Evolutionary conservation across 208 protist species (phyloP).

Genomic region (Kentomonas sorsogonicus): DNA sequence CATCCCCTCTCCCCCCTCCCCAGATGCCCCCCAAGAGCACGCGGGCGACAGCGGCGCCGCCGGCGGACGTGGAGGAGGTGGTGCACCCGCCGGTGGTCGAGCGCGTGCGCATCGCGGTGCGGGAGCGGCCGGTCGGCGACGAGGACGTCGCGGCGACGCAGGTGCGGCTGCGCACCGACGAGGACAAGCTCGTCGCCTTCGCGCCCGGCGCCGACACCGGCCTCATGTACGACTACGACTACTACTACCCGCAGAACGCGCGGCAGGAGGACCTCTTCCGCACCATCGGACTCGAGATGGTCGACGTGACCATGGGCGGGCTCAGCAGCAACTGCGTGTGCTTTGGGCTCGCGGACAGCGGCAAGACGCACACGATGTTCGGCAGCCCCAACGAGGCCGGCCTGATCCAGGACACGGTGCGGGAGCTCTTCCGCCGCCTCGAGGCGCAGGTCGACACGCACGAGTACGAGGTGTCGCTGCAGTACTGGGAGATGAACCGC

Average conservation of each 20-base stretch:
- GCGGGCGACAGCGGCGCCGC: no score
- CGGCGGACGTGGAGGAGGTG: constrained; percentile 12
- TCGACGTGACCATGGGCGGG: constrained; percentile 76
- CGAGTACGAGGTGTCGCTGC: constrained; percentile 55
- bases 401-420: constrained; percentile 81
- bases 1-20: no score
- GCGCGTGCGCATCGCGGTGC: constrained; percentile 68
- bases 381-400: constrained; percentile 67
- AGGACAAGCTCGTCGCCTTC: constrained; percentile 81
- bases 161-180: constrained; percentile 50
- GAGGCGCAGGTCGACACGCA: constrained; percentile 35
- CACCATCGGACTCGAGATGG: constrained; percentile 82
- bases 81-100: constrained; percentile 56
- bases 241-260: constrained; percentile 75
- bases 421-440: constrained; percentile 68
- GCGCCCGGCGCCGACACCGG: constrained; percentile 46
- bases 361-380: constrained; percentile 89
- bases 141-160: constrained; percentile 51
- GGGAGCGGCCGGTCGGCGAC: constrained; percentile 65
- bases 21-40: no score
- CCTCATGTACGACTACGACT: constrained; percentile 89
- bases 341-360: constrained; percentile 64
- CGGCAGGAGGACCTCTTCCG: constrained; percentile 68
- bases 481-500: constrained; percentile 87
- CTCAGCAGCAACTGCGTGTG: constrained; percentile 74